Conservation (phyloP, 23 red algal genomes). For the Pyropia yezoensis region DNA sequence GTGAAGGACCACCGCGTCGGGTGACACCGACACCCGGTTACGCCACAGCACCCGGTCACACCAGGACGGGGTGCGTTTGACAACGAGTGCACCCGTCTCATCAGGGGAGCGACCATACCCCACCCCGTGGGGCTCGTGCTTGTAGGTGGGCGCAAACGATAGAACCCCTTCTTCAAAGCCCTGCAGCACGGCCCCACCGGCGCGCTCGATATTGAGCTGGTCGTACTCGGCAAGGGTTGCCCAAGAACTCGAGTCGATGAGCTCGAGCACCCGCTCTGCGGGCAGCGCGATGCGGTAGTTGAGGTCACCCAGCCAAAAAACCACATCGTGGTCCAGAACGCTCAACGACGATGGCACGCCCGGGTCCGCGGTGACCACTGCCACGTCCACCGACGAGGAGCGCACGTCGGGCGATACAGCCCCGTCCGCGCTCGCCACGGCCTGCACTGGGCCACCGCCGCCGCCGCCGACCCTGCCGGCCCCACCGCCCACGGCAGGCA, state of each 20-base stretch:
- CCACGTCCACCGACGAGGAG: not conserved
- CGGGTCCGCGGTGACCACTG: not conserved
- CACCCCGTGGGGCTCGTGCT: constrained; percentile 46
- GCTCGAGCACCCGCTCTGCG: constrained; percentile 49
- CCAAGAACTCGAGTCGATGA: constrained; percentile 43
- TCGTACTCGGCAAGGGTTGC: constrained; percentile 44
- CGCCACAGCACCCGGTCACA: constrained; percentile 78
- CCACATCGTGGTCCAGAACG: constrained; percentile 34
- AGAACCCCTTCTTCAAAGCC: constrained; percentile 67
- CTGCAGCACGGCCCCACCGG: constrained; percentile 41
- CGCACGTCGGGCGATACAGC: not conserved
- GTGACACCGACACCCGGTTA: constrained; percentile 12
- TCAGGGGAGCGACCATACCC: constrained; percentile 35
- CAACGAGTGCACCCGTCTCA: constrained; percentile 10
- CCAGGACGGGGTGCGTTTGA: constrained; percentile 68
- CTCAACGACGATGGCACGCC: not conserved
- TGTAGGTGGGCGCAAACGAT: constrained; percentile 85
- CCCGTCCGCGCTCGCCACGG: constrained; percentile 1
- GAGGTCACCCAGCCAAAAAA: constrained; percentile 89
- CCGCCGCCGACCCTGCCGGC: no score
- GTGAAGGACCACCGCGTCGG: constrained; percentile 19
- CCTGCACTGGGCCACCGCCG: not conserved
- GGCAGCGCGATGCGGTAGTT: constrained; percentile 88
- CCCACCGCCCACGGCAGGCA: no score
- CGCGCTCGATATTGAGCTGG: constrained; percentile 55